Evolutionary conservation across 306 rosid genomes (phyloP).

Genomic region (Rosa persica): DNA sequence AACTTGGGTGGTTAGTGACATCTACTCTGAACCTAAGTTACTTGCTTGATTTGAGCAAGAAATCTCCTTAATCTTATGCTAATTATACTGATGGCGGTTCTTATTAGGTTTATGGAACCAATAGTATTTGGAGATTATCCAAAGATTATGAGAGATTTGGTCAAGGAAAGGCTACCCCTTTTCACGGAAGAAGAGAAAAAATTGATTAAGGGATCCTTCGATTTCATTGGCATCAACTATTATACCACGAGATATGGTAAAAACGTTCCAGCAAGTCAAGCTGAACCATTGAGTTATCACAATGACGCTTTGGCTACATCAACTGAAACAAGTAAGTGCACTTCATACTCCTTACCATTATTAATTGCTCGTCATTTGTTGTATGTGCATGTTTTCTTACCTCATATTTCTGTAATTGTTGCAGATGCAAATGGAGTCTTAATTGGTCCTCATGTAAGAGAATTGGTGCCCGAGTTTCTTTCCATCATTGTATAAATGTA

Average conservation of each 20-base stretch:
- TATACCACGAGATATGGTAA: conserved; percentile 27
- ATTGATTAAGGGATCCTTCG: conserved; percentile 21
- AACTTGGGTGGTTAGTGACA: conserved; percentile 34
- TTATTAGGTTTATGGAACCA: conserved; percentile 27
- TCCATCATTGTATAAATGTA: background rate
- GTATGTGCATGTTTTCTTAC: background rate
- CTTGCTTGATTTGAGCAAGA: background rate
- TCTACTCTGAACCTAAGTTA: background rate
- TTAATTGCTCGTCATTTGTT: background rate
- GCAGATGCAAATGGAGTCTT: background rate
- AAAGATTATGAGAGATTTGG: conserved; percentile 19
- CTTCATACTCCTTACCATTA: background rate
- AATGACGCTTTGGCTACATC: background rate
- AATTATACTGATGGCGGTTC: background rate
- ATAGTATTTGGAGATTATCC: conserved; percentile 30
- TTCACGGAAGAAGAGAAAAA: conserved; percentile 21
- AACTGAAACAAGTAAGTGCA: background rate
- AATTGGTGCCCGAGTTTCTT: background rate
- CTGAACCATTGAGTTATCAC: conserved; percentile 1
- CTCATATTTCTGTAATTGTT: background rate
- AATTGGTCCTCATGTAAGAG: background rate
- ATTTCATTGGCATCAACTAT: conserved; percentile 35
- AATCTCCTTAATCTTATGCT: background rate
- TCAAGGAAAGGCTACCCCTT: conserved; percentile 20
- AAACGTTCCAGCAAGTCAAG: background rate